phyloP scores from a whole-genome alignment of 306 rosid genomes.

The Myrica gale region DNA sequence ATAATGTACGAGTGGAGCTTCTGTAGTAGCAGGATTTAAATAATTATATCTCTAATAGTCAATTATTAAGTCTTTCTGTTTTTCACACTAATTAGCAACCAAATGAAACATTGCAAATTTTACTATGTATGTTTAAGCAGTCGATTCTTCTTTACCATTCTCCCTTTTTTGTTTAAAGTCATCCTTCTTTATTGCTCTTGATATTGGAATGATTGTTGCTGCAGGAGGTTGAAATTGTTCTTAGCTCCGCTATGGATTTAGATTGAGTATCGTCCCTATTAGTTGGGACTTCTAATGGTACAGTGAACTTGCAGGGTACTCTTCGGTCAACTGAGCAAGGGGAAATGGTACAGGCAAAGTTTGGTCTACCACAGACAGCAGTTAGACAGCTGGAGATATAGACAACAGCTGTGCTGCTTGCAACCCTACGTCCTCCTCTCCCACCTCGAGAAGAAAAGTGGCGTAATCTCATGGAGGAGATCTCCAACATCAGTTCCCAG shows the following conservation, averaged over 20 bases:
- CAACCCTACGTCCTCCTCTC: conserved; percentile 88
- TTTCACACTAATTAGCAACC: not conserved
- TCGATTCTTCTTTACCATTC: conserved; percentile 7
- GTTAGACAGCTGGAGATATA: conserved; percentile 94
- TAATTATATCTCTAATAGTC: not conserved
- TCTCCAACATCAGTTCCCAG: conserved; percentile 74
- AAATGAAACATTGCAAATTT: not conserved
- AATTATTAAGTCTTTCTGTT: not conserved
- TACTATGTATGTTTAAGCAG: conserved; percentile 16
- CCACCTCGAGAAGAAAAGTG: conserved; percentile 81
- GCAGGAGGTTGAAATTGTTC: conserved; percentile 95
- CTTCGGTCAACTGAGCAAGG: conserved; percentile 95
- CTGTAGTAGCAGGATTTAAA: not conserved
- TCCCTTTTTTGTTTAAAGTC: not conserved
- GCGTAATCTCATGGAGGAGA: conserved; percentile 91
- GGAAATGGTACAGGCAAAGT: conserved; percentile 95
- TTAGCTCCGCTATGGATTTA: conserved; percentile 19
- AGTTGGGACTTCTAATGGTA: conserved; percentile 8
- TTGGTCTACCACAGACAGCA: conserved; percentile 82
- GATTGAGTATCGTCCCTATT: not conserved
- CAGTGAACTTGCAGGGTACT: conserved; percentile 56
- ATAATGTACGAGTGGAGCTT: not conserved
- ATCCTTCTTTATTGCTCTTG: not conserved
- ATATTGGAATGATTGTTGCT: conserved; percentile 7
- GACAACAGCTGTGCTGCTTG: conserved; percentile 92